Evolutionary conservation across 768 basidiomycete genomes (phyloP), one percentile per base, ranked within the genome.

Genomic region (Coprinopsis sp.): DNA sequence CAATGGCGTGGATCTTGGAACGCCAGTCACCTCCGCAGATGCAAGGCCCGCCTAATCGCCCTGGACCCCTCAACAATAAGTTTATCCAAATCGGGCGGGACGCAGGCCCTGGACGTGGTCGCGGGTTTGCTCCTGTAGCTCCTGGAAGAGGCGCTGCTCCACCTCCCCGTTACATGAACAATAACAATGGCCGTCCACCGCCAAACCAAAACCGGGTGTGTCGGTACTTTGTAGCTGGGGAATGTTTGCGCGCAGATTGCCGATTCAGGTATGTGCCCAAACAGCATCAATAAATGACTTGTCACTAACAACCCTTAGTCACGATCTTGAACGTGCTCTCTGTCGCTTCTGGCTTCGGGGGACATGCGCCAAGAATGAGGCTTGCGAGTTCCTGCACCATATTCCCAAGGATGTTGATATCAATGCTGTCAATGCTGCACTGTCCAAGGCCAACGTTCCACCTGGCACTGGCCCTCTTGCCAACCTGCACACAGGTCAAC

Each of bases 301-400:
- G n/a, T 30, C 42, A 16, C 22, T 22, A 1, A 6, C 5, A 8
- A 40, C 23, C 24, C 4, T 3, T 54, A 96, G 94, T 56, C 94
- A 96, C 61, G 94, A 97, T 58, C 78, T 96, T 3, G 94, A 97
- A 64, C 81, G 94, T 33, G 94, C 94, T 1, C 64, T 97, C 18
- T 93, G 89, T 68, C 86, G 96, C 28, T 99, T 99, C 72, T 99
- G 96, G 96, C 77, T 99, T 24, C 81, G 94, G 41, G 95, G 95
- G 4, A 92, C 92, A 36, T 99, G 96, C 60, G 91, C 94, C 24
- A 99, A 99, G 64, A 89, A 93, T 45, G 93, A 95, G 47, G 81
- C 78, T 53, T 98, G 94, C 79, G 96, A 97, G 67, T 98, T 98
- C 67, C 67, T 96, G 60, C 94, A 96, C 60, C 88, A 90, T 61